Evolutionary conservation across 441 rosid genomes (phyloP).

Genomic region (Codiaeum variegatum): DNA sequence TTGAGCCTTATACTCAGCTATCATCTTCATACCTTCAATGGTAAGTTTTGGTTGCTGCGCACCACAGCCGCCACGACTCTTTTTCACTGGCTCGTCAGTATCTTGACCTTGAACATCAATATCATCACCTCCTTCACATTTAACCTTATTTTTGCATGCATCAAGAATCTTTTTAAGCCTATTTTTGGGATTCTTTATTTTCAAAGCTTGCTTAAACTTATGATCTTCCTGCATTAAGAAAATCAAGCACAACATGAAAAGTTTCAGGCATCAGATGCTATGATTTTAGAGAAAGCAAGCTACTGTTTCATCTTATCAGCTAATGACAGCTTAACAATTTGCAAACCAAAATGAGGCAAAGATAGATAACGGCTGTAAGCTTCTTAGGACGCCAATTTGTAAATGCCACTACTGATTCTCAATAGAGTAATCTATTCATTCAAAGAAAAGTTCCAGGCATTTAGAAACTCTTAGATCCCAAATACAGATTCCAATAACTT

Average conservation of each 20-base stretch:
- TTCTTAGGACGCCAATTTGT: background rate
- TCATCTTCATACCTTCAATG: conserved; percentile 97
- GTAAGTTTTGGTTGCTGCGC: conserved; percentile 79
- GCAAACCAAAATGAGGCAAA: background rate
- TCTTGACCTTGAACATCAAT: conserved; percentile 65
- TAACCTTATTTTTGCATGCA: conserved; percentile 85
- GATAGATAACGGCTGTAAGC: background rate
- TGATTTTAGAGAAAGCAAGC: background rate
- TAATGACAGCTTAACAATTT: background rate
- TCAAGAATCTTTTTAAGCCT: conserved; percentile 86
- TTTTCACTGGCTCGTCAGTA: conserved; percentile 72
- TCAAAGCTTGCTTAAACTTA: conserved; percentile 93
- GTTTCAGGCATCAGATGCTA: background rate
- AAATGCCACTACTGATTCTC: background rate
- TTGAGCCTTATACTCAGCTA: conserved; percentile 78
- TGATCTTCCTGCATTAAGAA: conserved; percentile 70
- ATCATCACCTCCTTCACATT: conserved; percentile 92
- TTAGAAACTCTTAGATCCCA: too few species aligned
- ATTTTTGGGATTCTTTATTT: conserved; percentile 86
- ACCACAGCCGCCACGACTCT: conserved; percentile 88
- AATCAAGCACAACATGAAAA: background rate
- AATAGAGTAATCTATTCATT: background rate
- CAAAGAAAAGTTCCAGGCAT: background rate
- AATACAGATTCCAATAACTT: background rate
- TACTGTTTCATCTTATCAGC: background rate